Evolutionary conservation across 1,284 basidiomycete species (phyloP), one percentile per base, ranked within the genome.

Genomic region (Malassezia equina): DNA sequence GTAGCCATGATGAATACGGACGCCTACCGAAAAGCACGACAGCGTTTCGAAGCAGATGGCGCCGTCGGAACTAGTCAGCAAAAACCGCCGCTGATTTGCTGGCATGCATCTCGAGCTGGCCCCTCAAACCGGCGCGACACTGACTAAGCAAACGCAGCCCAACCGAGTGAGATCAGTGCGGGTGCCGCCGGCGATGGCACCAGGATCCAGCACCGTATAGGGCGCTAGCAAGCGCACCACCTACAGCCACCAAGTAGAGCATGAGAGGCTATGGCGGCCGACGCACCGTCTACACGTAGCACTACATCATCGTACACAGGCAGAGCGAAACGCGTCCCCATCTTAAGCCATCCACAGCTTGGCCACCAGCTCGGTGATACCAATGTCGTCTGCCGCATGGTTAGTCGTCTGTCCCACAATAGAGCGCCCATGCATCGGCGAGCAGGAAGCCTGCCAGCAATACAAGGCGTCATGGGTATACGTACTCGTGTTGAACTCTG

Each of bases 361-460:
- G 60, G 80, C 77, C 64, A 85, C 79, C 62, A 86, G 76, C 77
- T 86, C 86, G 31, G 84, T 86, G 61, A 87, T 12, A 89, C 91
- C 91, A 68, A 96, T 84, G 73, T 96, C 93, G 75, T 71, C 66
- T 70, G 61, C 32, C 17, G 31, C 44, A n/a, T n/a, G 24, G 51
- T 39, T 47, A 59, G 55, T 42, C 23, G 49, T 19, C 15, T 17
- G 24, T 23, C 11, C 39, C 7, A 27, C 0, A 40, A 42, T 13
- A 28, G 15, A 12, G 50, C 17, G 33, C 21, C 17, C 17, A 5
- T 15, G 28, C 36, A 34, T 4, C 21, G n/a, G 3, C 43, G 28
- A n/a, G 24, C 3, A n/a, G n/a, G n/a, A n/a, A n/a, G n/a, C n/a
- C n/a, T n/a, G n/a, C n/a, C n/a, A n/a, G n/a, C n/a, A n/a, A 15